Base-by-base conservation (phyloP, 192 early-diverging fungal genomes). In the Borealophlyctis nickersoniae region DNA sequence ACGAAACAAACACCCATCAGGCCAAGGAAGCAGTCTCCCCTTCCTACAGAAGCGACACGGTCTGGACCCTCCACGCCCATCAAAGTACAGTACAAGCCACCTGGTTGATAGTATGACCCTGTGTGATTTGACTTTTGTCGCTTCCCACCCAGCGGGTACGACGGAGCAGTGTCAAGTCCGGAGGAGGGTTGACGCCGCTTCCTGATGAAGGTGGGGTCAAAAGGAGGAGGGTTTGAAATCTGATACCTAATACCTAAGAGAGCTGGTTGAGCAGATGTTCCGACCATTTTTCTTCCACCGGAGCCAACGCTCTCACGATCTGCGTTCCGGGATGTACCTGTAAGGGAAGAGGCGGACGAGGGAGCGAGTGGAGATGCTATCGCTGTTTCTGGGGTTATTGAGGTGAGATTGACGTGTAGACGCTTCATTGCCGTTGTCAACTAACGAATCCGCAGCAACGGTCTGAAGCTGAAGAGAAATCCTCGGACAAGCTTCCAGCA, bases 121-220 rank as follows among this genome's bases (percentile, higher is more conserved):
- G n/a, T n/a, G n/a, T n/a, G n/a, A n/a, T n/a, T n/a, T n/a, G n/a
- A n/a, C n/a, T n/a, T n/a, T n/a, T n/a, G n/a, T n/a, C n/a, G n/a
- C n/a, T n/a, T n/a, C n/a, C n/a, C n/a, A n/a, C n/a, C n/a, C n/a
- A n/a, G n/a, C n/a, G n/a, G n/a, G n/a, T n/a, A n/a, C n/a, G n/a
- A n/a, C n/a, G n/a, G n/a, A n/a, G n/a, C n/a, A n/a, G n/a, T n/a
- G n/a, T n/a, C n/a, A n/a, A n/a, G n/a, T 61, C 66, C 22, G 66
- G 36, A n/a, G 68, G 68, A 5, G 68, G 68, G 23, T 36, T 70
- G 0, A 70, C 68, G 13, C 68, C 68, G 3, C 53, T 70, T 1
- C 60, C 60, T 26, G 52, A 55, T 52, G 67, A 69, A 13, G 60
- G 64, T 66, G 63, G 16, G 52, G 7, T n/a, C 19, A 45, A 50